These are phyloP conservation scores for Fusarium penzigii DNA, from an alignment of 2,329 filamentous ascomycete genomes.

Conservation along the genomic window DNA sequence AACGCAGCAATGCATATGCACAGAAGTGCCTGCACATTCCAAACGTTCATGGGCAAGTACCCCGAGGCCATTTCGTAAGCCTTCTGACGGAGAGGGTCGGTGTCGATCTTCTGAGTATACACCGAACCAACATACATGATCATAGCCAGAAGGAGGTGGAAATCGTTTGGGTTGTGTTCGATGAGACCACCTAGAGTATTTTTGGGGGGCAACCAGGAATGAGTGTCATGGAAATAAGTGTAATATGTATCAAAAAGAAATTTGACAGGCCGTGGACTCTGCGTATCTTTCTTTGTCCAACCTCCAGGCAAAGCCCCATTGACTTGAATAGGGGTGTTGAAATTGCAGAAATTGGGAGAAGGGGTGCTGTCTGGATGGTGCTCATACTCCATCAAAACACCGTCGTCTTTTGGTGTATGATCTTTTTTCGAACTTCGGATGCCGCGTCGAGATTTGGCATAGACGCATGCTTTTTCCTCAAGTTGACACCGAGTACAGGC, in stretches of 20 bases:
- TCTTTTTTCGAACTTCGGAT: constrained; percentile 17
- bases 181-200: constrained; percentile 8
- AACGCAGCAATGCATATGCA: constrained; percentile 20
- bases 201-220: constrained; percentile 25
- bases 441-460: constrained; percentile 23
- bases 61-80: constrained; percentile 16
- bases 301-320: constrained; percentile 7
- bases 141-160: constrained; percentile 10
- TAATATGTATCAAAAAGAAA: constrained; percentile 25
- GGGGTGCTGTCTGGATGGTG: constrained; percentile 7
- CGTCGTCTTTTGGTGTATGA: constrained; percentile 9
- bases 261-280: neutral
- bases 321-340: constrained; percentile 1
- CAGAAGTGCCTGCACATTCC: constrained; percentile 26
- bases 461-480: constrained; percentile 17
- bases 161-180: constrained; percentile 1
- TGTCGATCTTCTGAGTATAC: constrained; percentile 13
- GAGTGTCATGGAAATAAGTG: constrained; percentile 23
- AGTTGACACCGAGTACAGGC: constrained; percentile 21
- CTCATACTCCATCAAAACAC: constrained; percentile 2
- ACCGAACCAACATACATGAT: constrained; percentile 24
- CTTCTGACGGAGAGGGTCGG: constrained; percentile 7
- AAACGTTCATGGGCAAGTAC: constrained; percentile 13
- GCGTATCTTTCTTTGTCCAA: constrained; percentile 6
- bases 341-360: constrained; percentile 7